Percentiles rank a stretch among this genome's conserved stretches.
These are phyloP conservation scores for Trametes cubensis DNA, from an alignment of 768 basidiomycete genomes.

Conservation along the genomic window DNA sequence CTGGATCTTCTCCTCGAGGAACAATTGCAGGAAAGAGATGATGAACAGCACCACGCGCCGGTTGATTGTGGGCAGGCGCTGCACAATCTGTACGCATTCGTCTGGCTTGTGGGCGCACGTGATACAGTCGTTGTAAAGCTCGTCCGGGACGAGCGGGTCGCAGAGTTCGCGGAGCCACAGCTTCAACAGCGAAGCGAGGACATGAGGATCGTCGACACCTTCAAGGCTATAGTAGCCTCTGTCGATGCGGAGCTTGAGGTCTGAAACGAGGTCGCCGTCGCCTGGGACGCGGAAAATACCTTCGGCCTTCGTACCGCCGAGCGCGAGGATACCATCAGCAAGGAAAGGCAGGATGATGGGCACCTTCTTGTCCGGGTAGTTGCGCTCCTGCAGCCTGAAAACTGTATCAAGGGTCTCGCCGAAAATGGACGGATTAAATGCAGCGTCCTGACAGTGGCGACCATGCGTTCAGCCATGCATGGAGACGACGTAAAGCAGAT, in stretches of 20 bases:
- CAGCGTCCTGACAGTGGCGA: slow-evolving; percentile 65
- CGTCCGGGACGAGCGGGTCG: slow-evolving; percentile 89
- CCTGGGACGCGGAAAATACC: slow-evolving; percentile 95
- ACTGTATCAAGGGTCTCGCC: slow-evolving; percentile 88
- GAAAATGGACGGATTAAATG: slow-evolving; percentile 94
- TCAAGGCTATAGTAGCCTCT: slow-evolving; percentile 90
- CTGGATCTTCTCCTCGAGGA: slow-evolving; percentile 77
- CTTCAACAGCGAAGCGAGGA: slow-evolving; percentile 88
- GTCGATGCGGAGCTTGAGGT: slow-evolving; percentile 88
- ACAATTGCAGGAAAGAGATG: slow-evolving; percentile 88
- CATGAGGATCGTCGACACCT: slow-evolving; percentile 87
- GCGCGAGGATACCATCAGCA: slow-evolving; percentile 85
- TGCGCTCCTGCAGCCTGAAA: slow-evolving; percentile 81
- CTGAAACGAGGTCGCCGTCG: slow-evolving; percentile 84
- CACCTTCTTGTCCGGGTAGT: slow-evolving; percentile 81
- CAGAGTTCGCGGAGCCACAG: slow-evolving; percentile 91
- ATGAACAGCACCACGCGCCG: slow-evolving; percentile 85
- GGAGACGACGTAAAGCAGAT: not conserved
- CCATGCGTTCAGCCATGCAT: slow-evolving; percentile 1
- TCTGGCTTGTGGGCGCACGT: slow-evolving; percentile 64
- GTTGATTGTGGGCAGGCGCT: slow-evolving; percentile 82
- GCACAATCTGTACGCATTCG: slow-evolving; percentile 73
- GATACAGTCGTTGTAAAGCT: slow-evolving; percentile 91
- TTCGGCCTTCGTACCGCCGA: slow-evolving; percentile 82
- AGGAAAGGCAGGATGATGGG: slow-evolving; percentile 95